These are phyloP conservation scores for Mycena alexandri DNA, from an alignment of 768 basidiomycete species.

Conservation along the genomic window DNA sequence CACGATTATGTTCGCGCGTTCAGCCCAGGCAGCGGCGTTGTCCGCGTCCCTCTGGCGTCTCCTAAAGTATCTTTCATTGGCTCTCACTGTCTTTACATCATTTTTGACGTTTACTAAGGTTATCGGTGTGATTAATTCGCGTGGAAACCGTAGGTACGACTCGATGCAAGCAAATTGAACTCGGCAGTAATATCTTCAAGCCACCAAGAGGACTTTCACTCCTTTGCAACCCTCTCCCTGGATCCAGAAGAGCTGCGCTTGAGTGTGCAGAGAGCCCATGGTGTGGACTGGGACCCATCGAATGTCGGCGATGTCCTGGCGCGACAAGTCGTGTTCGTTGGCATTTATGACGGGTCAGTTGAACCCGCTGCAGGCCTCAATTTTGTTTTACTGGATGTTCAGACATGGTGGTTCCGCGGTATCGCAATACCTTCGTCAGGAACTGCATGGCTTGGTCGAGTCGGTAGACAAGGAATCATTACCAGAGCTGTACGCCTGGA, in stretches of 20 bases:
- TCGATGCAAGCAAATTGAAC: conserved; percentile 3
- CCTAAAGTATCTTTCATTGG: conserved; percentile 58
- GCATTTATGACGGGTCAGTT: conserved; percentile 91
- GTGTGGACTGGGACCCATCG: conserved; percentile 80
- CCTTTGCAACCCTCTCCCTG: conserved; percentile 81
- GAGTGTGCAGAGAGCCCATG: conserved; percentile 71
- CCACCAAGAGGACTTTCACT: conserved; percentile 91
- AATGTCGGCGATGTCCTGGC: conserved; percentile 67
- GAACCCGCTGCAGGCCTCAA: not conserved
- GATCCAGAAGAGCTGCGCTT: conserved; percentile 73
- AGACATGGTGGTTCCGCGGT: conserved; percentile 95
- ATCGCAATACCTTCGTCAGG: conserved; percentile 86
- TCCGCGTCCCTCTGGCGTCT: conserved; percentile 78
- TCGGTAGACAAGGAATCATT: conserved; percentile 76
- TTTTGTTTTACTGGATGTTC: conserved; percentile 30
- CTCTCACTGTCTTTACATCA: not conserved
- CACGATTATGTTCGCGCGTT: conserved; percentile 80
- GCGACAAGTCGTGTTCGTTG: conserved; percentile 85
- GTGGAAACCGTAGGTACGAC: conserved; percentile 78
- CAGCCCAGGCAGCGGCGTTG: conserved; percentile 65
- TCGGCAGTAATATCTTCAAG: conserved; percentile 53
- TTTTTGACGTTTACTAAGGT: conserved; percentile 46
- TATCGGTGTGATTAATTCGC: conserved; percentile 79
- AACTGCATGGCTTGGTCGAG: conserved; percentile 89
- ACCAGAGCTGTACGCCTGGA: conserved; percentile 81